Conservation (phyloP, 495 filamentous ascomycete genomes). For the Xylaria castorea region DNA sequence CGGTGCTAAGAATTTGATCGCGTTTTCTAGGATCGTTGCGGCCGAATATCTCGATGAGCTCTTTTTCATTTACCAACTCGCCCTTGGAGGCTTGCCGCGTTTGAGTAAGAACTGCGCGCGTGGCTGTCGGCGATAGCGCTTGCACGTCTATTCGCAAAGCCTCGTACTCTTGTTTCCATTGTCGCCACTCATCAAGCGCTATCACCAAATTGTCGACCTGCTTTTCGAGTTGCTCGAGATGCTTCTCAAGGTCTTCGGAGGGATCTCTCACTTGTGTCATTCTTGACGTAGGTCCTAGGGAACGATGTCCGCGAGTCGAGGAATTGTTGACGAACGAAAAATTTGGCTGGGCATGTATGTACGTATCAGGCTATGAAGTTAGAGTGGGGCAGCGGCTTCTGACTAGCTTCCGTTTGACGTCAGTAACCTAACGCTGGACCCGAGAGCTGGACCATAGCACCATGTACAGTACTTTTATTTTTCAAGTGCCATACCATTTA, state of each 20-base stretch:
- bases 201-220: constrained; percentile 76
- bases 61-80: constrained; percentile 55
- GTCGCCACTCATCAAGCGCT: constrained; percentile 85
- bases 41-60: constrained; percentile 70
- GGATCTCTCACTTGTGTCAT: constrained; percentile 49
- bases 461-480: too few relatives aligned
- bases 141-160: constrained; percentile 80
- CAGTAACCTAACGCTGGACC: too few relatives aligned
- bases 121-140: constrained; percentile 57
- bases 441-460: too few relatives aligned
- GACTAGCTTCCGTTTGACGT: not conserved
- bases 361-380: not conserved
- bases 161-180: constrained; percentile 90
- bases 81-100: constrained; percentile 51
- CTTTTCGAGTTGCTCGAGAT: constrained; percentile 74
- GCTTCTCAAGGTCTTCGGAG: constrained; percentile 70
- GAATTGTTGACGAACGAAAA: constrained; percentile 12
- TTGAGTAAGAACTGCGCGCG: constrained; percentile 56
- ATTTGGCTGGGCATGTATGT: constrained; percentile 5
- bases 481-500: too few relatives aligned
- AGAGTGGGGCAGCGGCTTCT: not conserved
- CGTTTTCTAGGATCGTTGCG: constrained; percentile 53
- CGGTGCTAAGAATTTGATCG: constrained; percentile 70
- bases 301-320: not conserved
- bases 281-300: not conserved